Conservation (phyloP, 2,329 filamentous ascomycete species). For the Pseudogymnoascus sp. region DNA sequence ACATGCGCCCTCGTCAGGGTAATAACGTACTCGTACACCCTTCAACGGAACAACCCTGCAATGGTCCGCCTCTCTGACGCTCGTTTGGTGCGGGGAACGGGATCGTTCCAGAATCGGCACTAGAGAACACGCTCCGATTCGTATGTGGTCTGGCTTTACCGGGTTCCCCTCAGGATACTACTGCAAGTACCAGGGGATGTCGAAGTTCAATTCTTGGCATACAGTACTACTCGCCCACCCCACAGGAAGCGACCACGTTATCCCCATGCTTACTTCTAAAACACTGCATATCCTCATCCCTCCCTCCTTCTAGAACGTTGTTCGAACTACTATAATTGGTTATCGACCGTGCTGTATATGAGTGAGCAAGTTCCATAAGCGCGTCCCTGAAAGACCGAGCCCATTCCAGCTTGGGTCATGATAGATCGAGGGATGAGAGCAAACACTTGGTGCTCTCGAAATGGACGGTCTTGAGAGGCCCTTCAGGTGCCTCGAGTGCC, state of each 20-base stretch:
- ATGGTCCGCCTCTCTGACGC: too few relatives aligned
- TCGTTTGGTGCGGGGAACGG: too few relatives aligned
- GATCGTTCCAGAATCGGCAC: too few relatives aligned
- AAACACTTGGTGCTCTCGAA: background rate
- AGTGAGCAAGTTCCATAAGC: background rate
- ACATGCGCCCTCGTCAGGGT: too few relatives aligned
- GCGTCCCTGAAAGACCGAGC: background rate
- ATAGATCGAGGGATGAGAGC: background rate
- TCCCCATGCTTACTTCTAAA: background rate
- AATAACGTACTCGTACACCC: too few relatives aligned
- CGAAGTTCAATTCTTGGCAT: background rate
- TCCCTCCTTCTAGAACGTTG: background rate
- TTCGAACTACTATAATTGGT: background rate
- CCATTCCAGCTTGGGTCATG: background rate
- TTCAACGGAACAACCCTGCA: too few relatives aligned
- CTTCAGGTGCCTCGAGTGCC: slow-evolving; percentile 18
- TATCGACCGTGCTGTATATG: background rate
- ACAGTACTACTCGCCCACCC: background rate
- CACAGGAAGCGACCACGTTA: background rate
- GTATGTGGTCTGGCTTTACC: background rate
- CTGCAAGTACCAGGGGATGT: background rate
- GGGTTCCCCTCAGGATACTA: background rate
- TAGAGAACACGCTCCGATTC: too few relatives aligned
- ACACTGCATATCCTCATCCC: background rate
- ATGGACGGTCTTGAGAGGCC: background rate